A percentile compares a stretch with the other conserved stretches of the same genome.
These are phyloP conservation scores for Eucalyptus tenuipes DNA, from an alignment of 345 rosid genomes.

Conservation along the genomic window DNA sequence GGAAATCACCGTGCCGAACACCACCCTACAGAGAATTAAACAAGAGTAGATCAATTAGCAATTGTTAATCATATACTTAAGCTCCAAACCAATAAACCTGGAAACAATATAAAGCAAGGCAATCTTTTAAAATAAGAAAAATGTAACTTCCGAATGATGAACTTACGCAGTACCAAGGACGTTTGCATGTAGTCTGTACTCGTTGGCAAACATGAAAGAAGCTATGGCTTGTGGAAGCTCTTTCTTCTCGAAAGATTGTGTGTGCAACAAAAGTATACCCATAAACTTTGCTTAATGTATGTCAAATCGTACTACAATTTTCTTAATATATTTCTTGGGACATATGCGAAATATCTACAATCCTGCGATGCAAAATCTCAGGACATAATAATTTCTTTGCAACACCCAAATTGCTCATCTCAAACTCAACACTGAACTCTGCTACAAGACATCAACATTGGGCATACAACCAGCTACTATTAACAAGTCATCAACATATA, in stretches of 20 bases:
- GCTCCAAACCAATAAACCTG: neutral
- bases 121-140: too few relatives aligned
- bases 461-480: neutral
- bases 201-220: too few relatives aligned
- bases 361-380: fast-evolving
- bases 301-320: neutral
- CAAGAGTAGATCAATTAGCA: neutral
- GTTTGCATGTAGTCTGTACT: too few relatives aligned
- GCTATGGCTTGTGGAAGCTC: too few relatives aligned
- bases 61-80: neutral
- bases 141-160: too few relatives aligned
- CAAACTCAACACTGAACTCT: neutral
- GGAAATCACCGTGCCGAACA: constrained; percentile 56
- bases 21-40: constrained; percentile 36
- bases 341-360: neutral
- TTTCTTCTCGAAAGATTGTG: neutral
- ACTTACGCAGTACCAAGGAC: too few relatives aligned
- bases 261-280: fast-evolving
- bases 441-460: neutral
- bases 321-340: neutral
- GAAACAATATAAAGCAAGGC: neutral
- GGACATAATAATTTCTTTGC: neutral
- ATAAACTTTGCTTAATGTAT: neutral
- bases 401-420: neutral
- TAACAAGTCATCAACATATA: neutral